A percentile compares a stretch with the other conserved stretches of the same genome.
Evolutionary conservation across 345 rosid genomes (phyloP).

Genomic region (Bruguiera parviflora): DNA sequence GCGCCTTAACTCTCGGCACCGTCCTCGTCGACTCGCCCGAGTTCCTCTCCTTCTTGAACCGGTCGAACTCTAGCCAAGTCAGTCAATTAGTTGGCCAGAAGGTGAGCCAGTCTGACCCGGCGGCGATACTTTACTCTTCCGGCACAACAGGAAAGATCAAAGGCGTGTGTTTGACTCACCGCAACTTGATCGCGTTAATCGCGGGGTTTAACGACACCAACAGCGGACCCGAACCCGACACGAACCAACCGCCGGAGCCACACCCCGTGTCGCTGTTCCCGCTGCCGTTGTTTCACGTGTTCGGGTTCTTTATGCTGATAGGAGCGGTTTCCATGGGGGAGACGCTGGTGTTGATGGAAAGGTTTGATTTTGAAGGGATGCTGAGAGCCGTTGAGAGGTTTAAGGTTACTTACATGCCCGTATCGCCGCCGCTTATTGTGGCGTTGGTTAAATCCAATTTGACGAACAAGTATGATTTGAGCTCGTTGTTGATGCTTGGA

Average conservation of each 20-base stretch:
- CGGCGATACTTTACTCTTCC: conserved; percentile 70
- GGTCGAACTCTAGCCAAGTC: neutral
- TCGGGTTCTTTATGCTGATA: conserved; percentile 40
- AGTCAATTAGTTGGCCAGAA: conserved; percentile 4
- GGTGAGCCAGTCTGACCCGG: conserved; percentile 56
- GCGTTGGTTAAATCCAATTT: conserved; percentile 60
- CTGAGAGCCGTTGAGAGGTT: conserved; percentile 45
- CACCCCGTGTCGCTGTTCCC: conserved; percentile 47
- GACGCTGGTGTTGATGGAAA: conserved; percentile 42
- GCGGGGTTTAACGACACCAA: conserved; percentile 38
- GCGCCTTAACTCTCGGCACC: neutral
- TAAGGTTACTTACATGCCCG: conserved; percentile 60
- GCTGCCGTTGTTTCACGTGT: conserved; percentile 44
- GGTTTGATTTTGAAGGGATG: conserved; percentile 41
- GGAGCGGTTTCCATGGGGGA: conserved; percentile 32
- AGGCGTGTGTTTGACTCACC: conserved; percentile 64
- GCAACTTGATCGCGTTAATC: conserved; percentile 59
- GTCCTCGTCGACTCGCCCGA: conserved; percentile 45
- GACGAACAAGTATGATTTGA: conserved; percentile 56
- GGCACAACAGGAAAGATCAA: conserved; percentile 79
- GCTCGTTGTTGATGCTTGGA: conserved; percentile 51
- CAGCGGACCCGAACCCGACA: neutral
- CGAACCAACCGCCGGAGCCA: conserved; percentile 11
- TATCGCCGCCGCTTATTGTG: conserved; percentile 74
- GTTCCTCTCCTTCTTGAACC: conserved; percentile 45